Percentiles rank a stretch among this genome's conserved stretches.
These are phyloP conservation scores for Chytridium lagenaria DNA, from an alignment of 371 early-diverging fungal species.

Conservation along the genomic window DNA sequence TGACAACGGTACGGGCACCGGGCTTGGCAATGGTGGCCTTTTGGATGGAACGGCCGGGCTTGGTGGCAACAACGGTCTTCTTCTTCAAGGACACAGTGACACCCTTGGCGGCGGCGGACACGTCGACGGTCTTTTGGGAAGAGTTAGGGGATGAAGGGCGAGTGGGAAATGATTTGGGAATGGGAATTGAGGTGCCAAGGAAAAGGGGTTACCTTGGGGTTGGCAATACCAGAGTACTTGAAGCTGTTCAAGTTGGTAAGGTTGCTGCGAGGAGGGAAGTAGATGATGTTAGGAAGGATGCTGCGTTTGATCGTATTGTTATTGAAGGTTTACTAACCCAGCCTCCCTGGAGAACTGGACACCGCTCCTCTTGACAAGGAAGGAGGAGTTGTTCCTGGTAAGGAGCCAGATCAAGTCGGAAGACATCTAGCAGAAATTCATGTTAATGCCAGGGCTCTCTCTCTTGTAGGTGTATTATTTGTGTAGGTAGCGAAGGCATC, in stretches of 20 bases:
- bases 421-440: conserved; percentile 50
- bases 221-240: conserved; percentile 87
- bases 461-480: too few species aligned
- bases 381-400: conserved; percentile 84
- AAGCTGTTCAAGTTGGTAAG: conserved; percentile 82
- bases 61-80: conserved; percentile 58
- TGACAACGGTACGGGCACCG: conserved; percentile 72
- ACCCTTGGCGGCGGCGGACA: conserved; percentile 57
- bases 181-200: too few species aligned
- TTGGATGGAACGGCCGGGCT: conserved; percentile 62
- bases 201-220: conserved; percentile 61
- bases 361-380: conserved; percentile 87
- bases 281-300: background rate
- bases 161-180: too few species aligned
- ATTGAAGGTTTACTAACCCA: conserved; percentile 50
- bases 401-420: conserved; percentile 82
- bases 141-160: too few species aligned
- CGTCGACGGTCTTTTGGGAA: conserved; percentile 45
- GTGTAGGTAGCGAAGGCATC: too few species aligned
- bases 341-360: conserved; percentile 81
- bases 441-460: background rate
- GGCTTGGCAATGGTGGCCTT: conserved; percentile 64
- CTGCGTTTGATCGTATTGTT: too few species aligned
- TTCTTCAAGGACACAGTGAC: conserved; percentile 72
- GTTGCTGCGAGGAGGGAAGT: conserved; percentile 53